Base-by-base conservation (phyloP, 345 rosid species). In the Eucalyptus rudis region DNA sequence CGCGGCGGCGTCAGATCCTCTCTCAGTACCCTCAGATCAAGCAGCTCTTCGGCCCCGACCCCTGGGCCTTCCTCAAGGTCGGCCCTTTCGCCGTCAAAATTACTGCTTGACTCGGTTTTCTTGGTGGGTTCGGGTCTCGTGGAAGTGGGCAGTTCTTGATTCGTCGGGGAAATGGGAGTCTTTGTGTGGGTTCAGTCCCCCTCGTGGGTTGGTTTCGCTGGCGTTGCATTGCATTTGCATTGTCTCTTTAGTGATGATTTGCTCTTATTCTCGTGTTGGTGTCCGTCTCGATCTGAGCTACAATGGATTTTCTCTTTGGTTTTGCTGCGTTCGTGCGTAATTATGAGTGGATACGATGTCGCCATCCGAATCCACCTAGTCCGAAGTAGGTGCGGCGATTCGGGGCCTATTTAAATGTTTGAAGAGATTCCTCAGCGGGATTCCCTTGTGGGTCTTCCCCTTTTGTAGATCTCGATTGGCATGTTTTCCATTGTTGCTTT, bases 21-120 rank as follows among this genome's bases (percentile, higher is more conserved):
- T 97, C 98, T 91, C 92, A 92, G 40, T 93, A 96, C 91, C 99
- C 99, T 91, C 97, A 96, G 87, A 96, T 97, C 64, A 96, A 89
- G 85, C 92, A 96, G 64, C 97, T 97, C 76, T 96, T 96, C 89
- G 99, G 98, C 89, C 99, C 99, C 91, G 98, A 97, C 88, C 96
- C 95, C 19, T 96, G 87, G 89, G 97, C 98, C 89, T 94, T 93
- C 91, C 88, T 88, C 56, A 96, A 97, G 98, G 99, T 96, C 44
- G 51, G 15, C 1, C 36, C 3, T 24, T 56, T 58, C 66, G 20
- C 3, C 36, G 29, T 36, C 47, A 40, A 87, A 58, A 58, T 36
- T 14, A n/a, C 83, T 64, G 40, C 49, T 43, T 64, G 12, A 15
- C 2, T 50, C 20, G 47, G 16, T 64, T 59, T 47, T 79, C 76